These are phyloP conservation scores for Globisporangium carolinianum DNA, from an alignment of 352 stramenopile genomes.

Conservation along the genomic window DNA sequence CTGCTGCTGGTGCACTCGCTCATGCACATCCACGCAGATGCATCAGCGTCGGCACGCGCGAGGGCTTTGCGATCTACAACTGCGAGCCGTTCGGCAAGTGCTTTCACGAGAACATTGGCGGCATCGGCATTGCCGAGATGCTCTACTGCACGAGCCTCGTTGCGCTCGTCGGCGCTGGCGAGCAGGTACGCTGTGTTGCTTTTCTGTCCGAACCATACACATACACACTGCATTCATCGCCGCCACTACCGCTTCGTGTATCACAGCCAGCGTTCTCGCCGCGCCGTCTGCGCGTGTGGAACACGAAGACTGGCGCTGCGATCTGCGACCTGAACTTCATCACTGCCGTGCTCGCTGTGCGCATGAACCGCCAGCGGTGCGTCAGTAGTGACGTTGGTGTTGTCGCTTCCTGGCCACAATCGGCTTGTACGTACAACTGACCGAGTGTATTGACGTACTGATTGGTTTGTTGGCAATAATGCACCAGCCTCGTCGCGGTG, in stretches of 20 bases:
- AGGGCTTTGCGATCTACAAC: constrained; percentile 89
- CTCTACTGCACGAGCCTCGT: constrained; percentile 91
- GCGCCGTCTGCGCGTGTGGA: constrained; percentile 86
- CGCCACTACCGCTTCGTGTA: background rate
- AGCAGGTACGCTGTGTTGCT: constrained; percentile 43
- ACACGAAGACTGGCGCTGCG: constrained; percentile 85
- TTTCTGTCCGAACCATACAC: too few relatives aligned
- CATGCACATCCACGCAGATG: constrained; percentile 36
- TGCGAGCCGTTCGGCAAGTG: constrained; percentile 88
- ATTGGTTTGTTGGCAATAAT: background rate
- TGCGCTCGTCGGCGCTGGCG: constrained; percentile 85
- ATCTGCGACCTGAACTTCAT: constrained; percentile 93
- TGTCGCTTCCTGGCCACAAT: too few relatives aligned
- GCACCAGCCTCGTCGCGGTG: constrained; percentile 61
- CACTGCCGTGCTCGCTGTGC: constrained; percentile 83
- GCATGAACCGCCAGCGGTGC: constrained; percentile 88
- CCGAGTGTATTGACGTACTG: background rate
- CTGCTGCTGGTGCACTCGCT: background rate
- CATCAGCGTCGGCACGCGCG: constrained; percentile 84
- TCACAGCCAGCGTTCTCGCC: constrained; percentile 84
- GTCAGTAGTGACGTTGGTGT: background rate
- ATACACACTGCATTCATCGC: background rate
- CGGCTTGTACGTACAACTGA: too few relatives aligned
- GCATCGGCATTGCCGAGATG: constrained; percentile 90
- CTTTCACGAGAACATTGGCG: constrained; percentile 84